A percentile compares a stretch with the other conserved stretches of the same genome.
Conservation (phyloP, 1,284 basidiomycete species). For the Trichosporon sp. region DNA sequence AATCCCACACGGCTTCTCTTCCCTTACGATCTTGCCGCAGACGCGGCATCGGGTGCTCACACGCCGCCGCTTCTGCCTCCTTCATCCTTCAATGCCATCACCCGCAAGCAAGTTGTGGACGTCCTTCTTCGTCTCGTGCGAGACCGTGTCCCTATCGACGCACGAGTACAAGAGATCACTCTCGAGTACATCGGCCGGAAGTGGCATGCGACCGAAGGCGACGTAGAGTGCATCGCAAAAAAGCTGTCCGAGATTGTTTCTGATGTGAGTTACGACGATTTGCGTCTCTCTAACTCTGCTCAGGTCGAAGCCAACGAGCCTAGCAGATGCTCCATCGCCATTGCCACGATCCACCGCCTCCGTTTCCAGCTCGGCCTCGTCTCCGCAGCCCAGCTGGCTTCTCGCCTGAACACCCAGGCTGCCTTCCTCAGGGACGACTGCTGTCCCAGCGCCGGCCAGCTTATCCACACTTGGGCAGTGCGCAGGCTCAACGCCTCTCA, state of each 20-base stretch:
- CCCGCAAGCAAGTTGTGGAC: constrained; percentile 27
- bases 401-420: constrained; percentile 18
- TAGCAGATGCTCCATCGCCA: constrained; percentile 12
- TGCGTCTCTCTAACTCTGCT: constrained; percentile 9
- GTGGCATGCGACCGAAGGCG: constrained; percentile 22
- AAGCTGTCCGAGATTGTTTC: constrained; percentile 42
- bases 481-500: constrained; percentile 23
- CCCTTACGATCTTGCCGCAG: constrained; percentile 24
- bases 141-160: neutral
- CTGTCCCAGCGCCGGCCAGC: neutral
- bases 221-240: constrained; percentile 26
- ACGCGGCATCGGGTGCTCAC: neutral
- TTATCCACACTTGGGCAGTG: constrained; percentile 21
- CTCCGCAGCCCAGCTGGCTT: constrained; percentile 24
- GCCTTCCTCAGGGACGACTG: neutral
- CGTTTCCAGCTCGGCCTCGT: constrained; percentile 34
- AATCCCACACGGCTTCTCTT: constrained; percentile 16
- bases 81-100: constrained; percentile 15
- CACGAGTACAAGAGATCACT: constrained; percentile 20
- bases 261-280: constrained; percentile 25
- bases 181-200: constrained; percentile 32
- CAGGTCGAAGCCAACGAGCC: constrained; percentile 24
- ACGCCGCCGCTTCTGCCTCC: neutral
- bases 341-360: constrained; percentile 26
- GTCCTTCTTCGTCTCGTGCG: constrained; percentile 21